Evolutionary conservation across 2,329 filamentous ascomycete species (phyloP).

Genomic region (Proliferodiscus dingleyae): DNA sequence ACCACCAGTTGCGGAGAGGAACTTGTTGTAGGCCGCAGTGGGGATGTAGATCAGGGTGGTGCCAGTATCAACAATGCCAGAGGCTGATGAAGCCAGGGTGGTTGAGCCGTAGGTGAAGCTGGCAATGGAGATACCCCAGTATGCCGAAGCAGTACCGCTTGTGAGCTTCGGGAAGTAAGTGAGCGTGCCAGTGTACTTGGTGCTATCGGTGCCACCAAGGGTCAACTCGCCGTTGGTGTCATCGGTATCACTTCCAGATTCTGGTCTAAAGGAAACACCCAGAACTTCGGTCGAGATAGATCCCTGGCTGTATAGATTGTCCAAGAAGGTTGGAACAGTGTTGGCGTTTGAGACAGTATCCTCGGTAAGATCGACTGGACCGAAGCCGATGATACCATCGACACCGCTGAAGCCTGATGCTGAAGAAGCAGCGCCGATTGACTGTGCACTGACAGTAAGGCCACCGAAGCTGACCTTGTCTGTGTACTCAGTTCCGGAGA

Average conservation of each 20-base stretch:
- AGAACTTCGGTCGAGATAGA: conserved; percentile 28
- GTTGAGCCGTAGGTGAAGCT: conserved; percentile 52
- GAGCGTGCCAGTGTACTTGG: conserved; percentile 63
- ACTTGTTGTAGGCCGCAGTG: conserved; percentile 25
- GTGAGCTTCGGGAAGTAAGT: conserved; percentile 49
- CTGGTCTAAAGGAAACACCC: conserved; percentile 28
- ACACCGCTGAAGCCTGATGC: conserved; percentile 13
- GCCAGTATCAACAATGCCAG: conserved; percentile 75
- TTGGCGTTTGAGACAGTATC: conserved; percentile 23
- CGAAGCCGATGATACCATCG: conserved; percentile 22
- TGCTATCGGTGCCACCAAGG: conserved; percentile 63
- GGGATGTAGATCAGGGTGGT: conserved; percentile 75
- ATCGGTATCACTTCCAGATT: conserved; percentile 24
- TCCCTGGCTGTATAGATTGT: conserved; percentile 28
- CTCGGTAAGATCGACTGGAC: conserved; percentile 26
- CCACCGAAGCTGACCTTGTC: conserved; percentile 31
- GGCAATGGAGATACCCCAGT: conserved; percentile 69
- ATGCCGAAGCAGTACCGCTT: conserved; percentile 45
- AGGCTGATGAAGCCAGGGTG: conserved; percentile 38
- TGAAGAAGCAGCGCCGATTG: conserved; percentile 14
- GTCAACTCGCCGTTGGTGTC: conserved; percentile 67
- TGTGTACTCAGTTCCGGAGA: conserved; percentile 27
- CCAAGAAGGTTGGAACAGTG: conserved; percentile 27
- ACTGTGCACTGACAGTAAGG: conserved; percentile 22
- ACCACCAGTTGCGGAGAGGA: conserved; percentile 28